A percentile compares a stretch with the other conserved stretches of the same genome.
These are phyloP conservation scores for Allantophomopsis lycopodina DNA, from an alignment of 2,329 filamentous ascomycete species.

Conservation along the genomic window DNA sequence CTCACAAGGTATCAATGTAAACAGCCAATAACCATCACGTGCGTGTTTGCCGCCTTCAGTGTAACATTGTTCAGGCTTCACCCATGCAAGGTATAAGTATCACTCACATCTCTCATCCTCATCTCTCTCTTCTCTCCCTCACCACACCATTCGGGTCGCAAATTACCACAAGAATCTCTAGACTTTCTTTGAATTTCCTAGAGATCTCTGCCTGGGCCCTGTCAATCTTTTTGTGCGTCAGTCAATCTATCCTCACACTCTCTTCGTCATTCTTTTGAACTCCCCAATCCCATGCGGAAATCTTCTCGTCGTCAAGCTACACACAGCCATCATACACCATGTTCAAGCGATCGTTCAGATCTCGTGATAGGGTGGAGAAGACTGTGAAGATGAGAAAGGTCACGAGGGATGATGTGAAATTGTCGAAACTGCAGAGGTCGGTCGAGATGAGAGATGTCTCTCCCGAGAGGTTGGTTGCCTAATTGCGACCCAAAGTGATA, in stretches of 20 bases:
- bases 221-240: constrained; percentile 23
- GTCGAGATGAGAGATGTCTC: constrained; percentile 39
- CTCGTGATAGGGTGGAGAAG: constrained; percentile 81
- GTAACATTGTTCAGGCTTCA: too few species aligned
- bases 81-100: not conserved
- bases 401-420: constrained; percentile 65
- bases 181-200: constrained; percentile 19
- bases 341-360: constrained; percentile 87
- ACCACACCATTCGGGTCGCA: constrained; percentile 21
- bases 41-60: too few species aligned
- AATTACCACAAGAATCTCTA: constrained; percentile 18
- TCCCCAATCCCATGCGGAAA: too few species aligned
- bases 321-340: constrained; percentile 30
- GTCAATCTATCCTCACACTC: constrained; percentile 4
- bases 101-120: not conserved
- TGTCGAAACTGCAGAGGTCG: constrained; percentile 76
- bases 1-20: too few species aligned
- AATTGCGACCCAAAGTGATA: not conserved
- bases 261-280: constrained; percentile 6
- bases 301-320: too few species aligned
- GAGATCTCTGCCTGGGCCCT: constrained; percentile 21
- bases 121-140: constrained; percentile 10
- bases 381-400: constrained; percentile 70
- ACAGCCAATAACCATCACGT: too few species aligned
- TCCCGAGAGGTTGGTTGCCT: constrained; percentile 29